phyloP scores from a whole-genome alignment of 2,329 filamentous ascomycete genomes.

The Davidsoniella australis region DNA sequence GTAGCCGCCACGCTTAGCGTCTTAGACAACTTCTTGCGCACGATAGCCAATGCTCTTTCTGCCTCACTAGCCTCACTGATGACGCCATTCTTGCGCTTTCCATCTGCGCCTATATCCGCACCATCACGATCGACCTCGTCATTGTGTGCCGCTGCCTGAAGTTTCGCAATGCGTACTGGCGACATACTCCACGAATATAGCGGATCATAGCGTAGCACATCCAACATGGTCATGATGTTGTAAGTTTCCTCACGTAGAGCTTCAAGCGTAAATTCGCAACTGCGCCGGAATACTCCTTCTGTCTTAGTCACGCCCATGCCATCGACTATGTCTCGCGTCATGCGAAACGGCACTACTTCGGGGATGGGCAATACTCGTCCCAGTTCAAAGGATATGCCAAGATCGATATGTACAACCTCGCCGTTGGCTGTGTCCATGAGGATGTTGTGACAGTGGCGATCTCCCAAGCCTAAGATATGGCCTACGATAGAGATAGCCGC shows the following conservation, averaged over 20 bases:
- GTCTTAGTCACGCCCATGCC: slow-evolving; percentile 92
- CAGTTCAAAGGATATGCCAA: slow-evolving; percentile 93
- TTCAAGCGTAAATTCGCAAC: slow-evolving; percentile 93
- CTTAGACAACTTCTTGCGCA: slow-evolving; percentile 91
- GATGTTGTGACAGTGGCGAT: slow-evolving; percentile 94
- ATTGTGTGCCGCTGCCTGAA: slow-evolving; percentile 32
- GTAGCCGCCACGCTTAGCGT: slow-evolving; percentile 86
- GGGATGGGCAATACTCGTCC: slow-evolving; percentile 89
- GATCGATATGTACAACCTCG: slow-evolving; percentile 90
- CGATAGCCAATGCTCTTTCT: slow-evolving; percentile 77
- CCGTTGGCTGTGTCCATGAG: slow-evolving; percentile 77
- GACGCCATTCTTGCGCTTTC: slow-evolving; percentile 8
- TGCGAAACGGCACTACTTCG: slow-evolving; percentile 85
- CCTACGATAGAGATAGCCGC: slow-evolving; percentile 92
- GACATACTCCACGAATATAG: slow-evolving; percentile 91
- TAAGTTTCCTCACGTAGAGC: slow-evolving; percentile 89
- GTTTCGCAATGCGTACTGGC: slow-evolving; percentile 43
- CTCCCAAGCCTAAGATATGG: slow-evolving; percentile 79
- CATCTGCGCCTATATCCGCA: slow-evolving; percentile 9
- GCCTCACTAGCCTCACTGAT: slow-evolving; percentile 54
- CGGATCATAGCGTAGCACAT: slow-evolving; percentile 95
- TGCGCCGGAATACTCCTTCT: slow-evolving; percentile 92
- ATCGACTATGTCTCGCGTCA: slow-evolving; percentile 89
- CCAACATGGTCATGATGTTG: slow-evolving; percentile 95
- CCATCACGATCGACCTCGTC: slow-evolving; percentile 20